Evolutionary conservation across 805 yeast species (phyloP), one percentile per base, ranked within the genome.

Genomic region (Yarrowia sp.): DNA sequence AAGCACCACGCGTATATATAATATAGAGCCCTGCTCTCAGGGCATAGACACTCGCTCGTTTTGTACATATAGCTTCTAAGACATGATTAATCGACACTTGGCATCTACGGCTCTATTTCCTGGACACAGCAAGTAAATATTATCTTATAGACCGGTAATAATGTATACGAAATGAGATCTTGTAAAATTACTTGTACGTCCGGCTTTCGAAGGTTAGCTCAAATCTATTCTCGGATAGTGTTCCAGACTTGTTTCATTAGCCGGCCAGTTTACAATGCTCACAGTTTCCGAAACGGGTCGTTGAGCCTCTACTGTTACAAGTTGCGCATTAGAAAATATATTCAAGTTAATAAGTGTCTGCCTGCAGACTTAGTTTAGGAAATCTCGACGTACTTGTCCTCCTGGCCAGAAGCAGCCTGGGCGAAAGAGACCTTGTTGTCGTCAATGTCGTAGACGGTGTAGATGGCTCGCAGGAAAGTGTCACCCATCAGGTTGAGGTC

Each of bases 401-500:
- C 42, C 38, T 47, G 6, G 27, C 61, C 61, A 7, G 7, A 3
- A 41, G 64, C 65, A 16, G 80, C 79, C 66, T 78, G 82, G 12
- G 85, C 88, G 62, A 86, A 66, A 1, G 86, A 82, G 32, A 84
- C 74, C 65, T 78, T 74, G 53, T 71, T 71, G 63, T 77, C 78
- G 25, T 84, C 88, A 53, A 85, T 73, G 68, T 87, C 86, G 70
- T 80, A 84, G n/a, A 85, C 88, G 25, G 82, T 77, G 69, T 86
- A 87, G 6, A 84, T 84, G 49, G 80, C 77, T 61, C 86, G 77
- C 63, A 87, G 73, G 68, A 86, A 79, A 60, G 79, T 78, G 68
- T 84, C 88, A 21, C 91, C 91, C 32, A 61, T 12, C 16, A 55
- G 46, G 47, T 38, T 55, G 8, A 19, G 13, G 74, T 70, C 14